These are phyloP conservation scores for Combretum micranthum DNA, from an alignment of 345 rosid genomes.

Conservation along the genomic window DNA sequence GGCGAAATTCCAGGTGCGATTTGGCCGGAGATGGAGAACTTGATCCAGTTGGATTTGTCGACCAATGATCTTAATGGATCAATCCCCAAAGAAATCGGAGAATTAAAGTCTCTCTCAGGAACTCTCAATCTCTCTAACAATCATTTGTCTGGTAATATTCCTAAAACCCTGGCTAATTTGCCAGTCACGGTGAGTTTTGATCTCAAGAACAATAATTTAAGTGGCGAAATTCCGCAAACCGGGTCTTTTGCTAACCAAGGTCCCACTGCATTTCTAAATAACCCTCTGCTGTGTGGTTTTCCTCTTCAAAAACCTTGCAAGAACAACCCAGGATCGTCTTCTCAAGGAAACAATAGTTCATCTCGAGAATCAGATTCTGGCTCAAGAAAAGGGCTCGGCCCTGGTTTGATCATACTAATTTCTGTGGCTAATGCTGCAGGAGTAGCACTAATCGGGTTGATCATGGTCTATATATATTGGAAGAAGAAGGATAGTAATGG, in stretches of 20 bases:
- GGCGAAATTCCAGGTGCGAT: slow-evolving; percentile 66
- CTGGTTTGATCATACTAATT: slow-evolving; percentile 64
- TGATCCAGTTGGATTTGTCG: slow-evolving; percentile 81
- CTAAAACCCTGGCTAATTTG: slow-evolving; percentile 63
- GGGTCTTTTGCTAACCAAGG: slow-evolving; percentile 95
- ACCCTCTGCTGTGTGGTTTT: slow-evolving; percentile 78
- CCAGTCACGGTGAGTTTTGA: slow-evolving; percentile 86
- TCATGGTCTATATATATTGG: slow-evolving; percentile 80
- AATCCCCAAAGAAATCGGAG: slow-evolving; percentile 68
- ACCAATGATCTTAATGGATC: slow-evolving; percentile 54
- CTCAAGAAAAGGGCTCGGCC: slow-evolving; percentile 42
- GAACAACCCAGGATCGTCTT: slow-evolving; percentile 14
- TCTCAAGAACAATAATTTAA: slow-evolving; percentile 66
- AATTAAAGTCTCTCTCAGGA: slow-evolving; percentile 62
- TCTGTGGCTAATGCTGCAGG: slow-evolving; percentile 76
- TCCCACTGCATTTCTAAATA: slow-evolving; percentile 87
- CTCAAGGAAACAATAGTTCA: slow-evolving; percentile 21
- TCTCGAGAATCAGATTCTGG: slow-evolving; percentile 18
- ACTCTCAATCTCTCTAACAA: slow-evolving; percentile 82
- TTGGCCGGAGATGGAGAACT: slow-evolving; percentile 67
- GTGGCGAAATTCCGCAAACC: slow-evolving; percentile 85
- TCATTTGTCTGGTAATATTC: slow-evolving; percentile 66
- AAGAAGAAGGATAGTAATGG: slow-evolving; percentile 71
- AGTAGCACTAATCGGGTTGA: slow-evolving; percentile 69
- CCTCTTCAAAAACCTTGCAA: slow-evolving; percentile 86